phyloP scores from a whole-genome alignment of 768 basidiomycete genomes.

The Leucocoprinus sp. region DNA sequence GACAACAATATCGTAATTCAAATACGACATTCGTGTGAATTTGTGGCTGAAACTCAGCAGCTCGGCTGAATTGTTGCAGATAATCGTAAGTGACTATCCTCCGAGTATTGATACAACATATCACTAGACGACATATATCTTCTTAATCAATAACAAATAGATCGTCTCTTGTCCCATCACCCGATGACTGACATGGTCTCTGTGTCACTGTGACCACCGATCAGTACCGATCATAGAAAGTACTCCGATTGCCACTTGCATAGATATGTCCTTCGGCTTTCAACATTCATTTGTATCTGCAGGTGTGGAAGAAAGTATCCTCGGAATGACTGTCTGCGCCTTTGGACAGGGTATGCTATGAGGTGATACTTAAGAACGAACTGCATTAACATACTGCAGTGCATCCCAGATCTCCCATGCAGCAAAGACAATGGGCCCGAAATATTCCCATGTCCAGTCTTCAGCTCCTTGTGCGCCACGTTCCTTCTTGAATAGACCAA shows the following conservation, averaged over 20 bases:
- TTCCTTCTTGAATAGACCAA: conserved; percentile 35
- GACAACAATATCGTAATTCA: too few species aligned
- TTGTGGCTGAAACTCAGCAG: conserved; percentile 9
- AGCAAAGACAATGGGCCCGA: conserved; percentile 17
- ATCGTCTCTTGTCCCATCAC: neutral
- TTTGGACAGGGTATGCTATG: neutral
- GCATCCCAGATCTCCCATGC: neutral
- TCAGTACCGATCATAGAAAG: neutral
- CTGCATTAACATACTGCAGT: neutral
- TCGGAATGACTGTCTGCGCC: neutral
- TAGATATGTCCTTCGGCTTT: neutral
- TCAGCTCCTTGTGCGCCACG: conserved; percentile 28
- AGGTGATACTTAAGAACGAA: neutral
- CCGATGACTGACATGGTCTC: neutral
- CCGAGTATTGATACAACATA: conserved; percentile 1
- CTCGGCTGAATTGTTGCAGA: too few species aligned
- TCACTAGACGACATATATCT: neutral
- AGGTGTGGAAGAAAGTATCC: neutral
- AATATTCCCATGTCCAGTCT: conserved; percentile 30
- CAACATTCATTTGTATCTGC: neutral
- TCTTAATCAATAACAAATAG: neutral
- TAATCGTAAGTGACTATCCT: conserved; percentile 7
- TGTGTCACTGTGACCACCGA: neutral
- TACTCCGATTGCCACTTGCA: neutral
- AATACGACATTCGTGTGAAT: conserved; percentile 4